Evolutionary conservation across 202 grass and related monocot species (phyloP).

Genomic region (Brachypodium distachyon): DNA sequence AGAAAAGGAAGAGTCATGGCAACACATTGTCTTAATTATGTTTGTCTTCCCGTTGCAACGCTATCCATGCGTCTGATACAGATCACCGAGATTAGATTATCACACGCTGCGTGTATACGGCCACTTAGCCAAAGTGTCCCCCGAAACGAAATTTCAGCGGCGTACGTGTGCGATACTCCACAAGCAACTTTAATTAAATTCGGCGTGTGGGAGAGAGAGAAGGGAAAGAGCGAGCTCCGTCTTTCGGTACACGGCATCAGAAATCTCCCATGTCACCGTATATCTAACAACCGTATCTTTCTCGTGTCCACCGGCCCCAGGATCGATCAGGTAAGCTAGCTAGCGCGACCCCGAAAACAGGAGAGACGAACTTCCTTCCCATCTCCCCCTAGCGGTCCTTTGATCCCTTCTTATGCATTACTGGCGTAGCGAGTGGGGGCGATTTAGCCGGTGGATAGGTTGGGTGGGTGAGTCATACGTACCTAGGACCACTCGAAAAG

Average conservation of each 20-base stretch:
- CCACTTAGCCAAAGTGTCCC: background rate
- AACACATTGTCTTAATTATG: too few relatives aligned
- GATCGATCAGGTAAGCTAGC: too few relatives aligned
- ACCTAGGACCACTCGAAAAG: conserved; percentile 13
- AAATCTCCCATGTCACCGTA: conserved; percentile 14
- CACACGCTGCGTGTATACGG: background rate
- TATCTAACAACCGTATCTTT: conserved; percentile 44
- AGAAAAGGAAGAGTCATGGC: too few relatives aligned
- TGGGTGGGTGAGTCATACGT: background rate
- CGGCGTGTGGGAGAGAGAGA: too few relatives aligned
- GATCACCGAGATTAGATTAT: background rate
- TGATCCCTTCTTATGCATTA: too few relatives aligned
- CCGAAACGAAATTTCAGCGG: too few relatives aligned
- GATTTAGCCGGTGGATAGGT: conserved; percentile 28
- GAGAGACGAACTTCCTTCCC: background rate
- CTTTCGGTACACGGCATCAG: conserved; percentile 20
- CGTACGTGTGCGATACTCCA: too few relatives aligned
- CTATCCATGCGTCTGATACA: background rate
- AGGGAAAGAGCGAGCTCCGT: conserved; percentile 18
- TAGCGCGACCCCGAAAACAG: background rate
- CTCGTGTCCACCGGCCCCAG: background rate
- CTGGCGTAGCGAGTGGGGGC: background rate
- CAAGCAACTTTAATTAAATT: background rate
- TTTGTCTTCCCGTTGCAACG: too few relatives aligned
- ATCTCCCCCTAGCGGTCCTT: background rate